Percentiles rank a stretch among this genome's conserved stretches.
Evolutionary conservation across 257 asterid species (phyloP).

Genomic region (Primulina huaijiensis): DNA sequence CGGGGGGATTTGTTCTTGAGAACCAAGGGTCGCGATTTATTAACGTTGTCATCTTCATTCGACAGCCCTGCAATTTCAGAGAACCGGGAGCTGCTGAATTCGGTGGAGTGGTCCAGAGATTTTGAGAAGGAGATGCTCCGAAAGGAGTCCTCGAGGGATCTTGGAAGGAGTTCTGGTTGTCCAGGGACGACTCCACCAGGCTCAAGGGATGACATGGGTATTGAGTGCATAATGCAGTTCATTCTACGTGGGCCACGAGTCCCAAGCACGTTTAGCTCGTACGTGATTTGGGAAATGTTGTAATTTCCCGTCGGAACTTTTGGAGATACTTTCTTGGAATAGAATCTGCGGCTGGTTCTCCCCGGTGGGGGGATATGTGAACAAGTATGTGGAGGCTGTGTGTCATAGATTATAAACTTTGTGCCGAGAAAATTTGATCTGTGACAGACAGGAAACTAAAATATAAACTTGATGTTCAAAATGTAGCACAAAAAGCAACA

Average conservation of each 20-base stretch:
- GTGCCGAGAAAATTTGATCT: conserved; percentile 96
- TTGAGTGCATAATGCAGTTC: conserved; percentile 86
- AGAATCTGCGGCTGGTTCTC: conserved; percentile 71
- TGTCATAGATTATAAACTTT: conserved; percentile 87
- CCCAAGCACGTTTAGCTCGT: conserved; percentile 89
- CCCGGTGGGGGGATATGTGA: conserved; percentile 59
- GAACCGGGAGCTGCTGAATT: conserved; percentile 79
- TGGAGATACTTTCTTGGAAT: conserved; percentile 79
- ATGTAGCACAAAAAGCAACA: background rate
- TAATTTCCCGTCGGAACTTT: conserved; percentile 86
- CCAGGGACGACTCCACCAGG: conserved; percentile 90
- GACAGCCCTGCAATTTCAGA: conserved; percentile 48
- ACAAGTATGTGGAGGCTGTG: conserved; percentile 63
- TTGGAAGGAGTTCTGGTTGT: conserved; percentile 75
- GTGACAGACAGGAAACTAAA: conserved; percentile 22
- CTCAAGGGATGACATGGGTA: conserved; percentile 73
- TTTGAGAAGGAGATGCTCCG: conserved; percentile 83
- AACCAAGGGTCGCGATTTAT: conserved; percentile 49
- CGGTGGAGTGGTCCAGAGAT: conserved; percentile 66
- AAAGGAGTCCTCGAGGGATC: conserved; percentile 83
- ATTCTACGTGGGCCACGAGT: conserved; percentile 91
- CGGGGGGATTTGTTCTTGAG: conserved; percentile 68
- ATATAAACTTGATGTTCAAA: background rate
- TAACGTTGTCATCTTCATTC: conserved; percentile 27
- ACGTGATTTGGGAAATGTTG: conserved; percentile 73